A percentile compares a stretch with the other conserved stretches of the same genome.
These are phyloP conservation scores for Inga laurina DNA, from an alignment of 306 rosid species.

Conservation along the genomic window DNA sequence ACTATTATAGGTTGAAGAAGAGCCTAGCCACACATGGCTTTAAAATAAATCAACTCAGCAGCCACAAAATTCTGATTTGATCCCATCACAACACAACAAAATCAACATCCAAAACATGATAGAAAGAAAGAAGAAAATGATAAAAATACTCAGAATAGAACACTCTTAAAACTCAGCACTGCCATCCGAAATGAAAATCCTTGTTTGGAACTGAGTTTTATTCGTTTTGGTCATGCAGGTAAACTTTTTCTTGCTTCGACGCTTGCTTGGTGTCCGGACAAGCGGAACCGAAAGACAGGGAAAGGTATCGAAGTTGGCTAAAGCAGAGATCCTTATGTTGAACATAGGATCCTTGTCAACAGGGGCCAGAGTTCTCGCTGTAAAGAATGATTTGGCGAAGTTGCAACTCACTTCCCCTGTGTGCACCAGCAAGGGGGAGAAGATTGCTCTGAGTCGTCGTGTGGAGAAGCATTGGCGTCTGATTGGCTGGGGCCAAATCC, in stretches of 20 bases:
- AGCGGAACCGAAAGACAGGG: constrained; percentile 93
- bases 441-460: constrained; percentile 89
- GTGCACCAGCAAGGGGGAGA: constrained; percentile 96
- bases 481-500: constrained; percentile 39
- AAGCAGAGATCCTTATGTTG: constrained; percentile 93
- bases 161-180: too few species aligned
- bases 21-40: too few species aligned
- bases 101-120: too few species aligned
- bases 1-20: too few species aligned
- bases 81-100: too few species aligned
- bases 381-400: constrained; percentile 86
- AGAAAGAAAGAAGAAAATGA: too few species aligned
- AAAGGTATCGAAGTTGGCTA: constrained; percentile 85
- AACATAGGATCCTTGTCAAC: constrained; percentile 98
- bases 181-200: too few species aligned
- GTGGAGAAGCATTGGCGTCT: constrained; percentile 93
- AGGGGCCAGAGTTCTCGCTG: constrained; percentile 87
- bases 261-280: constrained; percentile 93
- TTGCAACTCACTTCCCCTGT: constrained; percentile 94
- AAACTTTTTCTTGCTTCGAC: constrained; percentile 86
- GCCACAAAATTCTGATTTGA: too few species aligned
- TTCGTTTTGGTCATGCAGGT: constrained; percentile 59
- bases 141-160: too few species aligned
- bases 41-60: too few species aligned
- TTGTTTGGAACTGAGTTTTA: constrained; percentile 9